phyloP scores from a whole-genome alignment of 352 stramenopile species.

The Globisporangium spinosum region DNA sequence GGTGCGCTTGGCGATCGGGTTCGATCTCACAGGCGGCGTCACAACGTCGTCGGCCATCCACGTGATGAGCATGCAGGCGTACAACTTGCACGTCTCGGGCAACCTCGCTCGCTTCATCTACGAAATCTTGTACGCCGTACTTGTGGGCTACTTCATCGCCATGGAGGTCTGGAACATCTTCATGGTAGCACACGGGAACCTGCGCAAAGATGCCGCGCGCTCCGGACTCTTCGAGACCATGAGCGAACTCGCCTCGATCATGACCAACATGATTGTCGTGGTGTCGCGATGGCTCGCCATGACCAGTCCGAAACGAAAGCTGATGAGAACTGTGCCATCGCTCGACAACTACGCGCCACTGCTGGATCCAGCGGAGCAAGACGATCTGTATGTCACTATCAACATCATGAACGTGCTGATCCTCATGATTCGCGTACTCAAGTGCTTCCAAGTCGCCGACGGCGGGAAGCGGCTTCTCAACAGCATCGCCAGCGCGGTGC shows the following conservation, averaged over 20 bases:
- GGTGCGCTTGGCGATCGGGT: slow-evolving; percentile 46
- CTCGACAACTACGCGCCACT: slow-evolving; percentile 56
- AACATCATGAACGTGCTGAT: slow-evolving; percentile 68
- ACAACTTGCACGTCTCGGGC: slow-evolving; percentile 45
- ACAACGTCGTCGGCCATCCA: slow-evolving; percentile 37
- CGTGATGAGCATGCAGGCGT: slow-evolving; percentile 56
- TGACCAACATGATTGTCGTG: slow-evolving; percentile 46
- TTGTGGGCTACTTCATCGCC: slow-evolving; percentile 53
- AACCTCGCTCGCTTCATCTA: slow-evolving; percentile 46
- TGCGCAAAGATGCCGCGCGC: slow-evolving; percentile 41
- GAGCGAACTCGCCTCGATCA: slow-evolving; percentile 53
- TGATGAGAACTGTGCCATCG: slow-evolving; percentile 31
- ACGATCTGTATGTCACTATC: slow-evolving; percentile 48
- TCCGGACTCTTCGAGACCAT: slow-evolving; percentile 61
- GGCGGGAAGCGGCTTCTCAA: slow-evolving; percentile 51
- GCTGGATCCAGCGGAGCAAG: slow-evolving; percentile 34
- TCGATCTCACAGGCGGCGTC: slow-evolving; percentile 52
- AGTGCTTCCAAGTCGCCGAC: slow-evolving; percentile 71
- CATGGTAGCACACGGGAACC: slow-evolving; percentile 42
- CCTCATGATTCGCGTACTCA: slow-evolving; percentile 49
- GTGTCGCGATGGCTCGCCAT: slow-evolving; percentile 44
- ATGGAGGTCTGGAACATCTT: slow-evolving; percentile 58
- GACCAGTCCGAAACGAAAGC: slow-evolving; percentile 24
- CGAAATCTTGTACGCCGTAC: slow-evolving; percentile 38
- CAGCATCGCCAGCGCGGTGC: slow-evolving; percentile 63